These are phyloP conservation scores for Aspergillus cristatus DNA, from an alignment of 495 filamentous ascomycete genomes.

Conservation along the genomic window DNA sequence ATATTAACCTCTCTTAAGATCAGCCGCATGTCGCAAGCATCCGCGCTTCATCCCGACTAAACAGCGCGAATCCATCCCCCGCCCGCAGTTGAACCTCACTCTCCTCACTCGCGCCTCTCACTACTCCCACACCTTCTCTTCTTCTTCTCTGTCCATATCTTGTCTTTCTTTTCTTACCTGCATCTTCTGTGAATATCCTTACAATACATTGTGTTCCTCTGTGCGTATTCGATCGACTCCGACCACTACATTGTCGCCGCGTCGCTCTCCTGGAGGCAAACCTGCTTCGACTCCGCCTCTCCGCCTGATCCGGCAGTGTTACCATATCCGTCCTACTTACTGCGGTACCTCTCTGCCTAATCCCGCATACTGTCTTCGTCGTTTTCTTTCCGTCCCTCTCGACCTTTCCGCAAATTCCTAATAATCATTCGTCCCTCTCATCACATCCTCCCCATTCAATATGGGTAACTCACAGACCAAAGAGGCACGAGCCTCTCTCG, in stretches of 20 bases:
- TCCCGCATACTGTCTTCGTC: constrained; percentile 4
- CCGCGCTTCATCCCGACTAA: too few relatives aligned
- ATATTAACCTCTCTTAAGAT: too few relatives aligned
- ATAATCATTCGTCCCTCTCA: too few relatives aligned
- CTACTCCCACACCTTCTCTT: neutral
- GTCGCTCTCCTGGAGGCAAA: neutral
- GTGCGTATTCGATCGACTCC: too few relatives aligned
- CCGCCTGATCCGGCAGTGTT: constrained; percentile 8
- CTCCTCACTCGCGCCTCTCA: neutral
- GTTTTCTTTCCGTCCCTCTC: constrained; percentile 4
- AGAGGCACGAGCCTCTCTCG: constrained; percentile 38
- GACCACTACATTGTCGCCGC: too few relatives aligned
- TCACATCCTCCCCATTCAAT: constrained; percentile 4
- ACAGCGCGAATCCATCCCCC: neutral
- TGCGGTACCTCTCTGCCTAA: constrained; percentile 3
- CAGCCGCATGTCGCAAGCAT: too few relatives aligned
- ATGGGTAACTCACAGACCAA: constrained; percentile 58
- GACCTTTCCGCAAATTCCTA: too few relatives aligned
- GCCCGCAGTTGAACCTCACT: neutral
- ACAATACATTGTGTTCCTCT: too few relatives aligned
- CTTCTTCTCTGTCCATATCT: neutral
- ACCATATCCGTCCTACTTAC: constrained; percentile 8
- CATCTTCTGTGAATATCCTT: neutral
- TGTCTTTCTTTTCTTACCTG: neutral
- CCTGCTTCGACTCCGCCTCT: constrained; percentile 9